Conservation (phyloP, 164 flowering plant species). For the Taxillus chinensis region DNA sequence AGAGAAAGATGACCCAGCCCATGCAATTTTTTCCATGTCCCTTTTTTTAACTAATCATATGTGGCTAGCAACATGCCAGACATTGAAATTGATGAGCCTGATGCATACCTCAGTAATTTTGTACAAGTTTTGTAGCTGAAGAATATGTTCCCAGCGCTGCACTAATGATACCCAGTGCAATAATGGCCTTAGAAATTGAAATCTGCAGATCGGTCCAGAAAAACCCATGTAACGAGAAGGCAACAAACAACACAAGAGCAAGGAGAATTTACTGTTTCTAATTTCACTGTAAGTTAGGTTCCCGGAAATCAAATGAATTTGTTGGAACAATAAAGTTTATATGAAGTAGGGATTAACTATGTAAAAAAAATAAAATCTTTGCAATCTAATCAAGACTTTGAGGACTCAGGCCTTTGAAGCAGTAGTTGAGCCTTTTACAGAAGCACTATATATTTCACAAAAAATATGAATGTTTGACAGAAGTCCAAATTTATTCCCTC, state of each 20-base stretch:
- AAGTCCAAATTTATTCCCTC: no score
- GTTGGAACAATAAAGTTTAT: background rate
- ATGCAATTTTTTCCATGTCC: no score
- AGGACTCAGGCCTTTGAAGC: background rate
- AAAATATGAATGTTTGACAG: no score
- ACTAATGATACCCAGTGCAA: constrained; percentile 34
- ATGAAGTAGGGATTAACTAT: no score
- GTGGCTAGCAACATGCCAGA: no score
- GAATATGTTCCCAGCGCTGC: constrained; percentile 56
- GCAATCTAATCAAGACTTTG: background rate
- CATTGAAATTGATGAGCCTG: background rate
- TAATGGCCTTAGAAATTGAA: constrained; percentile 19
- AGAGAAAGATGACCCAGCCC: no score
- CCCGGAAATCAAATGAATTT: background rate
- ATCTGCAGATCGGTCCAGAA: constrained; percentile 23
- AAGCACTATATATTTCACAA: no score
- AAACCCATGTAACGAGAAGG: background rate
- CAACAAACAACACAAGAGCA: background rate
- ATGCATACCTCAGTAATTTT: constrained; percentile 20
- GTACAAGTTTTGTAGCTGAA: constrained; percentile 30
- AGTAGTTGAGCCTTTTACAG: background rate
- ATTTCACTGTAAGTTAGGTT: background rate
- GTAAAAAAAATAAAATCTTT: no score
- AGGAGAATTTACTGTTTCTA: no score
- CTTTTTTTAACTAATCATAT: no score